phyloP scores from a whole-genome alignment of 768 basidiomycete genomes.

The Antrodiella citrinella region DNA sequence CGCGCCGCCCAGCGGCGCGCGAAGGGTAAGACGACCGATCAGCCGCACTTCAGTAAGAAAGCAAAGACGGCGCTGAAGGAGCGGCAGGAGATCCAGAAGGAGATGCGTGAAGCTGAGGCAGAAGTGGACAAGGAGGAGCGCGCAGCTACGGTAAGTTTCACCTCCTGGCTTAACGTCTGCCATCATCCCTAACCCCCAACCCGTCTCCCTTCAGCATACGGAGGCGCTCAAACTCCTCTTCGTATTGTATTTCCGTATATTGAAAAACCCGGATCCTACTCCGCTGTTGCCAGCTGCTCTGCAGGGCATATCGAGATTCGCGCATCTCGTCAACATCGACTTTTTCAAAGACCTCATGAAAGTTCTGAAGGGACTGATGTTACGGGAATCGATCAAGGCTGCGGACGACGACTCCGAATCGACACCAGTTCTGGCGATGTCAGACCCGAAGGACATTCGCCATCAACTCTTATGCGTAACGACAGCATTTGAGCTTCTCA shows the following conservation, averaged over 20 bases:
- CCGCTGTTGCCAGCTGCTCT: constrained; percentile 81
- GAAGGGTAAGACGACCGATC: constrained; percentile 52
- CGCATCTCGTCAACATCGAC: constrained; percentile 95
- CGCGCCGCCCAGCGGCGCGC: constrained; percentile 35
- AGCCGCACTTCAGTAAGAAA: constrained; percentile 88
- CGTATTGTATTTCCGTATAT: constrained; percentile 91
- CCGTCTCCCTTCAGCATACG: constrained; percentile 59
- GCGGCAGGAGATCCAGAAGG: constrained; percentile 81
- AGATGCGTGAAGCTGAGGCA: constrained; percentile 90
- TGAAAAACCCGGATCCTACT: constrained; percentile 77
- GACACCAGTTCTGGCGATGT: constrained; percentile 8
- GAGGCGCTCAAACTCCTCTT: constrained; percentile 97
- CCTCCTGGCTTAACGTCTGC: constrained; percentile 1
- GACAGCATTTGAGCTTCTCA: constrained; percentile 95
- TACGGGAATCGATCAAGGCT: constrained; percentile 36
- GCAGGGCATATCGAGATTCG: constrained; percentile 86
- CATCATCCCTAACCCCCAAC: background rate
- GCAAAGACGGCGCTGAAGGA: constrained; percentile 80
- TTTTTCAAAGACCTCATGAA: constrained; percentile 95
- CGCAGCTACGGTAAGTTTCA: constrained; percentile 57
- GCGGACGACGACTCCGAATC: constrained; percentile 29
- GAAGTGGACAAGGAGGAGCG: constrained; percentile 91
- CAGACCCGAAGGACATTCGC: constrained; percentile 36
- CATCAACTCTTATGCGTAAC: constrained; percentile 78
- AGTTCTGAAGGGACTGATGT: constrained; percentile 73